Evolutionary conservation across 805 yeast species (phyloP), one percentile per base, ranked within the genome.

Genomic region (Yamadazyma philogaea): DNA sequence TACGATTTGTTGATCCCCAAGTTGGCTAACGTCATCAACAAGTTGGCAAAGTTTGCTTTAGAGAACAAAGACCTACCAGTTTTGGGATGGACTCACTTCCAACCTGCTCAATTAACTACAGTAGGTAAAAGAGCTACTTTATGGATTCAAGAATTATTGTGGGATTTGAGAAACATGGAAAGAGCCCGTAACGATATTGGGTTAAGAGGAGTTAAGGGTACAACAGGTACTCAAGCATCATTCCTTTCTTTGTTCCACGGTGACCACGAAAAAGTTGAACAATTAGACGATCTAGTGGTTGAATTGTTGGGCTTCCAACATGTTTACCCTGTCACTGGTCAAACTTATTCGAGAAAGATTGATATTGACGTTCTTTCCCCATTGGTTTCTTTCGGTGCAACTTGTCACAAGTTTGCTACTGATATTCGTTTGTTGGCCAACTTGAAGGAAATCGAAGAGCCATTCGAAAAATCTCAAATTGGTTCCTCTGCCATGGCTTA

Each of bases 401-500:
- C 96, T 48, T 90, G 96, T 44, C 99, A 93, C 73, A 93, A 93
- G 75, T 82, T 93, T 78, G 98, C 96, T 45, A 93, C 99, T 43
- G 99, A 93, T 64, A 82, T 93, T 57, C 83, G 99, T 69, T 76
- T 93, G 59, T 78, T 93, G 57, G 99, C 99, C 49, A 89, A 93
- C 70, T 79, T 93, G 73, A 93, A 93, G 72, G 99, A 93, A 74
- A 71, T 93, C 52, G 99, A 93, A 73, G 99, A 93, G 70, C 99
- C 99, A 21, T 93, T 93, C 63, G 99, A 93, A 75, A 87, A 87
- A 72, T 81, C 90, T n/a, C 99, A 93, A 76, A 93, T 93, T 60
- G 99, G 99, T 32, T 89, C 97, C 10, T 79, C 88, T 43, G 99
- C 99, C 33, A 93, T 93, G 99, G 99, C 99, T 22, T 93, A 93